Evolutionary conservation across 176 grass and related monocot species (phyloP).

Genomic region (Saccharum officinarum): DNA sequence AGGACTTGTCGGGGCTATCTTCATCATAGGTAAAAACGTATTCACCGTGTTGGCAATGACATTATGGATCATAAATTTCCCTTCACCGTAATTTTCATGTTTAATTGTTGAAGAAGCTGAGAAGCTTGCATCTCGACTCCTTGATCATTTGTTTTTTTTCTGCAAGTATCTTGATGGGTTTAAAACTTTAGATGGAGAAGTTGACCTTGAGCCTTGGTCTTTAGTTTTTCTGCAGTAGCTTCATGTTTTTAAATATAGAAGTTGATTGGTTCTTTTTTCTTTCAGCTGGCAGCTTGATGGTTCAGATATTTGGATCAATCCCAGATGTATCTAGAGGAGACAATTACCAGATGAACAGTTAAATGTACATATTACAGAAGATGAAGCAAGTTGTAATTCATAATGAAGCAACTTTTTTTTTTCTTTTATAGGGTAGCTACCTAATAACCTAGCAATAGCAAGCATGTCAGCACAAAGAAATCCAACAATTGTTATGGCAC

Average conservation of each 20-base stretch:
- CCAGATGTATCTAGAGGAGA: conserved; percentile 20
- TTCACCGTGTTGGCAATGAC: background rate
- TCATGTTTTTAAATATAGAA: conserved; percentile 18
- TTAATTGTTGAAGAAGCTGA: conserved; percentile 9
- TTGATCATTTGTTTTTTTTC: background rate
- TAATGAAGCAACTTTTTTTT: background rate
- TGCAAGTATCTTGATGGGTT: conserved; percentile 30
- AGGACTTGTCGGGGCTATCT: conserved; percentile 47
- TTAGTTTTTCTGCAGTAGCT: conserved; percentile 23
- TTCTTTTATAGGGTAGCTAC: background rate
- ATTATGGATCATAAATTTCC: background rate
- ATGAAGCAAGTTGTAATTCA: background rate
- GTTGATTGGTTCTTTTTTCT: background rate
- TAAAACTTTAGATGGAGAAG: background rate
- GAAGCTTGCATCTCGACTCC: background rate
- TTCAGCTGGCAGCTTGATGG: conserved; percentile 55
- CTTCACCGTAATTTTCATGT: background rate
- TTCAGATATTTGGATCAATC: conserved; percentile 49
- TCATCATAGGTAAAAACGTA: conserved; percentile 45
- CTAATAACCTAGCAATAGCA: conserved; percentile 19
- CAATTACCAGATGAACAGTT: conserved; percentile 38
- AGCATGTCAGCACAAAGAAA: conserved; percentile 20
- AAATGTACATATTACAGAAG: background rate
- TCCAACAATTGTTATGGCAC: conserved; percentile 9
- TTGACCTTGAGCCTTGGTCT: background rate